Percentiles rank a stretch among this genome's conserved stretches.
These are phyloP conservation scores for Dryadomyces sulphureus DNA, from an alignment of 2,329 filamentous ascomycete genomes.

Conservation along the genomic window DNA sequence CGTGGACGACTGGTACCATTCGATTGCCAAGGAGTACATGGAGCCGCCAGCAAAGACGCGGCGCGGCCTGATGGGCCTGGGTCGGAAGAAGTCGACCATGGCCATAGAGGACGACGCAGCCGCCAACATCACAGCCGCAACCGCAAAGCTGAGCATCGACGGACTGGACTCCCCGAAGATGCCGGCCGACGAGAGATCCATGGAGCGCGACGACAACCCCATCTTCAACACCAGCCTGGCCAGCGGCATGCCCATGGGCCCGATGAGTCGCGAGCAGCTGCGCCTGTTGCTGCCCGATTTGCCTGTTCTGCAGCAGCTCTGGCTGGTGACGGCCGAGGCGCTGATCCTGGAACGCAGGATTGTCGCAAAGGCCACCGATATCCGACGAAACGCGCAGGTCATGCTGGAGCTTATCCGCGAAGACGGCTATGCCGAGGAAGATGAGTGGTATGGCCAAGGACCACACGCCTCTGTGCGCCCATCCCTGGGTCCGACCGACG, in stretches of 20 bases:
- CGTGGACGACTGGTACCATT: slow-evolving; percentile 45
- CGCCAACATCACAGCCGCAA: neutral
- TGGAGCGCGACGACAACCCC: slow-evolving; percentile 20
- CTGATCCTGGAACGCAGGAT: slow-evolving; percentile 44
- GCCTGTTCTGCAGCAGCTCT: slow-evolving; percentile 43
- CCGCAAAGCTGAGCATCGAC: neutral
- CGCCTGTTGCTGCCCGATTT: slow-evolving; percentile 37
- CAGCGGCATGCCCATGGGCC: slow-evolving; percentile 47
- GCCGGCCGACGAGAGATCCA: slow-evolving; percentile 10
- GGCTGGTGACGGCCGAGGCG: slow-evolving; percentile 48
- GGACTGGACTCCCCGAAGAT: neutral
- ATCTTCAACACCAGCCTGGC: slow-evolving; percentile 45
- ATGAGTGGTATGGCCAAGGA: slow-evolving; percentile 43
- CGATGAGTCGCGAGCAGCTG: slow-evolving; percentile 34
- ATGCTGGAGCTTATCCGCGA: slow-evolving; percentile 51
- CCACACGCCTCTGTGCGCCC: slow-evolving; percentile 40
- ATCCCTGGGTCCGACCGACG: slow-evolving; percentile 33
- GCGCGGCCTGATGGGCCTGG: slow-evolving; percentile 36
- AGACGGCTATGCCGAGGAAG: slow-evolving; percentile 41
- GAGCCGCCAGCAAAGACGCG: slow-evolving; percentile 33
- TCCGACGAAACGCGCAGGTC: slow-evolving; percentile 47
- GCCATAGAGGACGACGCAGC: slow-evolving; percentile 14
- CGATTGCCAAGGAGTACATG: slow-evolving; percentile 28
- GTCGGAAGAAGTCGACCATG: slow-evolving; percentile 41
- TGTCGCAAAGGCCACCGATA: slow-evolving; percentile 41